Evolutionary conservation across 495 filamentous ascomycete genomes (phyloP).

Genomic region (Aspergillus mulundensis): DNA sequence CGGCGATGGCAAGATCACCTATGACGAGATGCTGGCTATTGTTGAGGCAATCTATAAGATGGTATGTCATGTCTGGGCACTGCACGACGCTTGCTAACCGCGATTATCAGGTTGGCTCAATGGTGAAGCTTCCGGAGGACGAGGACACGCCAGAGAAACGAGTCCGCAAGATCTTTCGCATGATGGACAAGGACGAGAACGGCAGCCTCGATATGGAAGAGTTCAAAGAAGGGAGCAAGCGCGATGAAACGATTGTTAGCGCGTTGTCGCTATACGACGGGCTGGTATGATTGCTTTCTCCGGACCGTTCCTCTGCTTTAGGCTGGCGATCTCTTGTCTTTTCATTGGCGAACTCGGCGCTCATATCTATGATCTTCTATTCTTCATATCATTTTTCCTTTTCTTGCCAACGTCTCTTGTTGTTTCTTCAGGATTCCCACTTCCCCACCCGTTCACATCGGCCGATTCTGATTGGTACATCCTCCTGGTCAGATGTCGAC

Average conservation of each 20-base stretch:
- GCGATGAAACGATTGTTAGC: slow-evolving; percentile 98
- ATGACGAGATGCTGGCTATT: slow-evolving; percentile 97
- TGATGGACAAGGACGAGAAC: slow-evolving; percentile 99
- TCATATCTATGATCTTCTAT: slow-evolving; percentile 2
- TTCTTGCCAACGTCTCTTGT: background rate
- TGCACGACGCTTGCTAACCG: slow-evolving; percentile 10
- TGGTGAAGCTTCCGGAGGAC: slow-evolving; percentile 98
- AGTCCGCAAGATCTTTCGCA: slow-evolving; percentile 95
- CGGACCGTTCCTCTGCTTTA: background rate
- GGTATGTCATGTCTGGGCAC: slow-evolving; percentile 49
- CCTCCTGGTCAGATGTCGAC: background rate
- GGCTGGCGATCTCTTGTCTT: slow-evolving; percentile 4
- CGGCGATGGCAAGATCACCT: slow-evolving; percentile 96
- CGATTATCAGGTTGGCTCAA: slow-evolving; percentile 76
- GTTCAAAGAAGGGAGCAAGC: slow-evolving; percentile 98
- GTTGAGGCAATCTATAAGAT: slow-evolving; percentile 99
- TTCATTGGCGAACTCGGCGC: slow-evolving; percentile 28
- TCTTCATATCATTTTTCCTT: background rate
- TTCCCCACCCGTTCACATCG: slow-evolving; percentile 1
- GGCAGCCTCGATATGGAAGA: slow-evolving; percentile 88
- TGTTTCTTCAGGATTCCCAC: slow-evolving; percentile 2
- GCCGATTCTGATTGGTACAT: slow-evolving; percentile 7
- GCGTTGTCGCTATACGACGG: slow-evolving; percentile 96
- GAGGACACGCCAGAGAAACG: slow-evolving; percentile 99
- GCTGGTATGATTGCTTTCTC: slow-evolving; percentile 57